phyloP scores from a whole-genome alignment of 2,329 filamentous ascomycete genomes.

The Intubia oerlemansii region DNA sequence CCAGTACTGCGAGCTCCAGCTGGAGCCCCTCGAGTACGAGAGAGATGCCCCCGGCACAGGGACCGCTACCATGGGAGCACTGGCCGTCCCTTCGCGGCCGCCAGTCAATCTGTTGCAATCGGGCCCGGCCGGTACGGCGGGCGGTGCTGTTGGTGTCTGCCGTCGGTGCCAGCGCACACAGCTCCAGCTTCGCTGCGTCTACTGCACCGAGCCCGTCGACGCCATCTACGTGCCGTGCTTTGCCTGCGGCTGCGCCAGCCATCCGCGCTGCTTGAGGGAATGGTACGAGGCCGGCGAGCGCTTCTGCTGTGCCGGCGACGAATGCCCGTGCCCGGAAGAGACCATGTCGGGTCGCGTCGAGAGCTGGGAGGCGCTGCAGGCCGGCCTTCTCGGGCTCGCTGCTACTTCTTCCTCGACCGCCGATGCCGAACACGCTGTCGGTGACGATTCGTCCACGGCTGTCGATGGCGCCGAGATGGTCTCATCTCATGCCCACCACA shows the following conservation, averaged over 20 bases:
- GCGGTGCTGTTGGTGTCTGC: conserved; percentile 23
- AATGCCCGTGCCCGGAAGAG: conserved; percentile 38
- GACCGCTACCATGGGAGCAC: no score
- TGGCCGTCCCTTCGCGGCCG: conserved; percentile 13
- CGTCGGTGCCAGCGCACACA: conserved; percentile 32
- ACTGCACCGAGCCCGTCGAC: conserved; percentile 38
- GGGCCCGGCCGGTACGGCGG: not conserved
- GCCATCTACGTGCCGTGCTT: conserved; percentile 40
- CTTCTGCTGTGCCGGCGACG: conserved; percentile 40
- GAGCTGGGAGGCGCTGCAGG: conserved; percentile 35
- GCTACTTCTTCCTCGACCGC: no score
- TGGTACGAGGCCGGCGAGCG: conserved; percentile 36
- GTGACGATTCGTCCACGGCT: no score
- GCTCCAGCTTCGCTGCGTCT: conserved; percentile 36
- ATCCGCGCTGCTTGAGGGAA: conserved; percentile 35
- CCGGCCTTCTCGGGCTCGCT: no score
- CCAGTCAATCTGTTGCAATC: no score
- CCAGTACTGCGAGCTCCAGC: conserved; percentile 37
- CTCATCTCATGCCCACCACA: no score
- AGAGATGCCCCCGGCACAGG: no score
- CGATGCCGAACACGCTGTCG: no score
- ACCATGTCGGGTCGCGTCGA: conserved; percentile 35
- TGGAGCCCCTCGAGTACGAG: conserved; percentile 35
- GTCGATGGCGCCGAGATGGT: no score
- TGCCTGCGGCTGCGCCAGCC: conserved; percentile 38